These are phyloP conservation scores for Crotalaria pallida DNA, from an alignment of 306 rosid species.

Conservation along the genomic window DNA sequence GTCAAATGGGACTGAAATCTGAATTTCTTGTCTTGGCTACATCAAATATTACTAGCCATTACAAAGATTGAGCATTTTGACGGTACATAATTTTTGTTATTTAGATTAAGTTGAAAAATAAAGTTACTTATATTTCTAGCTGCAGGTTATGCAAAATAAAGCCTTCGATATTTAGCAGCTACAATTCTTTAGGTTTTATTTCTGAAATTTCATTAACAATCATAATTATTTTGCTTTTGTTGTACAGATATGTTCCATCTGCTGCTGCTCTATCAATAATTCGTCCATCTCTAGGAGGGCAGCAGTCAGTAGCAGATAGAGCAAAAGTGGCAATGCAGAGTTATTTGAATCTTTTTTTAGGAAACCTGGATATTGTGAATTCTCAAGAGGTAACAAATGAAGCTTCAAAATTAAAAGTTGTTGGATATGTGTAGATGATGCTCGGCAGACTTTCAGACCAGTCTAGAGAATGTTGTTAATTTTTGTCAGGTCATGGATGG, in stretches of 20 bases:
- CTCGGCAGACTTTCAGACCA: neutral
- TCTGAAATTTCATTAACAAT: neutral
- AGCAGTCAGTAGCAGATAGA: slow-evolving; percentile 59
- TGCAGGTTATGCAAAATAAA: neutral
- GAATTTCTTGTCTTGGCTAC: neutral
- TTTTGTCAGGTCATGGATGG: neutral
- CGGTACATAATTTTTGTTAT: neutral
- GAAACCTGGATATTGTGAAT: slow-evolving; percentile 79
- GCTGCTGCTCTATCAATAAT: slow-evolving; percentile 76
- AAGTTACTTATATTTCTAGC: neutral
- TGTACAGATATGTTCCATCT: slow-evolving; percentile 74
- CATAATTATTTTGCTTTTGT: slow-evolving; percentile 3
- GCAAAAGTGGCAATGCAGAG: slow-evolving; percentile 88
- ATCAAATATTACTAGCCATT: slow-evolving; percentile 3
- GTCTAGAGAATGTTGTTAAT: slow-evolving; percentile 8
- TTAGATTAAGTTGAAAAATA: neutral
- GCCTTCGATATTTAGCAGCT: neutral
- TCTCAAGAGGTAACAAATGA: slow-evolving; percentile 65
- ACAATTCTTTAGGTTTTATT: neutral
- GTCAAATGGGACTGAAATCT: slow-evolving; percentile 1
- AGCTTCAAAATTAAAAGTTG: neutral
- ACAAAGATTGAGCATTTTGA: neutral
- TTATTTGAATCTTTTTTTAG: slow-evolving; percentile 75
- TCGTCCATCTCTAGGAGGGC: slow-evolving; percentile 75
- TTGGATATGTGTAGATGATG: slow-evolving; percentile 5